Evolutionary conservation across 208 protist genomes (phyloP), one percentile per base, ranked within the genome.

Genomic region (Trypanosoma melophagium): DNA sequence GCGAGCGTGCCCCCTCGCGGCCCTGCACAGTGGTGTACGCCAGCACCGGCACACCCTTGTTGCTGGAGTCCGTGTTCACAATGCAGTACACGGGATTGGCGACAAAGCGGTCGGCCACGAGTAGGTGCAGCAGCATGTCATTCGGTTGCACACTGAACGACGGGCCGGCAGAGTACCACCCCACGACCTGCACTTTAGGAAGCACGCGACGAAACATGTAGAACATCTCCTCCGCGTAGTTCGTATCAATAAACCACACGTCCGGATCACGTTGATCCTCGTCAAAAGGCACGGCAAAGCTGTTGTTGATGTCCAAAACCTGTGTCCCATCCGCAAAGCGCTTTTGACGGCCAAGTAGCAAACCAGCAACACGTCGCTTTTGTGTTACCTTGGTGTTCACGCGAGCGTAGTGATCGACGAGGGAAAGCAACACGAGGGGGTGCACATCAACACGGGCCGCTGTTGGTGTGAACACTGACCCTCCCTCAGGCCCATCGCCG

Each of bases 371-470:
- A 19, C 98, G 89, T 74, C 98, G 98, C 51, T 96, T 94, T 17
- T 84, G 69, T 24, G 92, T 82, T 53, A 90, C 88, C 69, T 89
- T 87, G 25, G 66, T 85, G 69, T 95, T 97, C 60, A 99, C 95
- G n/a, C 99, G 93, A 40, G 98, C 98, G 76, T 99, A 99, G 86
- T 99, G 99, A 75, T 99, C 99, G 10, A 99, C 98, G 1, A 98
- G 97, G 31, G 89, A 97, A 1, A 99, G 90, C 72, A 99, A 81
- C 19, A 99, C 98, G 38, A 99, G 86, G 50, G n/a, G 98, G 75
- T 99, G 98, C 41, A 99, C 96, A 38, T 98, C 90, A 1, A 99
- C 97, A 12, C 86, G 85, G 0, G 77, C 80, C 28, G 84, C 87
- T 4, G 84, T 74, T 7, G 86, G 87, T 51, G 69, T 35, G 80